Base-by-base conservation (phyloP, 768 basidiomycete species). In the Suillus subaureus region DNA sequence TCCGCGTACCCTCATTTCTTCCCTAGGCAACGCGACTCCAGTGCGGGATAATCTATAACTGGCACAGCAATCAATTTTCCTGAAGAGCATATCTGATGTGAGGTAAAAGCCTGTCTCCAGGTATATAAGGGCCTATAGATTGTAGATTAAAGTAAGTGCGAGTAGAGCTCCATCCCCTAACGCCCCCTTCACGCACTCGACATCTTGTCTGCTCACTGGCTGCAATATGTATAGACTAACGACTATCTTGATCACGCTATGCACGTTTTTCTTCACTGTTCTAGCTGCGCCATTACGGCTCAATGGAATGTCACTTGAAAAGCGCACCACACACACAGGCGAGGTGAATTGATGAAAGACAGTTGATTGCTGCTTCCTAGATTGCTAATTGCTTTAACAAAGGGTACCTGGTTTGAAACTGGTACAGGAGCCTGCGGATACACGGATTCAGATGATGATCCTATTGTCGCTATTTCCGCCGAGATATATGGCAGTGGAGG, bases 371-470 rank as follows among this genome's bases (percentile, higher is more conserved):
- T 28, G 12, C 12, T 31, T 42, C 3, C 58, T 60, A 21, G 12
- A 18, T 28, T 42, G 6, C 58, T 60, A 21, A 60, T 42, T 42
- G 12, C 18, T 60, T 60, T 6, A 31, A 39, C 54, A 55, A 68
- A 91, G 90, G 90, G 85, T 47, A 92, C 90, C 40, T 92, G 84
- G 84, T 92, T 84, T 73, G 67, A 87, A 66, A 83, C 82, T 62
- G 86, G 77, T 39, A 70, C 80, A 31, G 91, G 89, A 52, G 89
- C 90, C 75, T 93, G 91, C 71, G 90, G 90, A 33, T 69, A 81
- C 45, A 62, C 52, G 61, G 84, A 90, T 72, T 74, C 57, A 42
- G 73, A 84, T 72, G 82, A 69, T 61, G 83, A 88, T 69, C 72
- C 78, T 68, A 86, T 93, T 65, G 82, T 92, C 55, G 91, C 91